Percentiles rank a stretch among this genome's conserved stretches.
Conservation (phyloP, 805 yeast genomes). For the Ogataea methylovora region DNA sequence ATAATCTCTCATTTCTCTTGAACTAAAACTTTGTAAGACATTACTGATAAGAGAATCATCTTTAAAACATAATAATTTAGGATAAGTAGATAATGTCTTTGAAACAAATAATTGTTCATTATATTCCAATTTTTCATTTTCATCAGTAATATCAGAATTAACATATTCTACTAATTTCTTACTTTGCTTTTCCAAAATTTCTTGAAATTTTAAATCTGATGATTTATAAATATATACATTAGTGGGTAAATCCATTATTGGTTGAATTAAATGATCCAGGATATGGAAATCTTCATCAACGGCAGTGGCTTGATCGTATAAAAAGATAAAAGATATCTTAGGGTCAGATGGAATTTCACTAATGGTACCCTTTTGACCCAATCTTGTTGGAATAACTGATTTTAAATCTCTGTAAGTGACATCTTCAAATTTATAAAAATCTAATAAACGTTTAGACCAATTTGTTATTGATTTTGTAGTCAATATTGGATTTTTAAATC, state of each 20-base stretch:
- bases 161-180: conserved; percentile 32
- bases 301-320: conserved; percentile 40
- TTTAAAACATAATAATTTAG: conserved; percentile 55
- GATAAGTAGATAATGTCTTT: conserved; percentile 49
- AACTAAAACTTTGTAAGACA: conserved; percentile 53
- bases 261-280: conserved; percentile 53
- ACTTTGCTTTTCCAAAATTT: conserved; percentile 34
- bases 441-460: conserved; percentile 41
- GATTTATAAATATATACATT: conserved; percentile 48
- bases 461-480: conserved; percentile 25
- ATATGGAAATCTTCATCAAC: conserved; percentile 57
- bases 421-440: conserved; percentile 34
- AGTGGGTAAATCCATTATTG: conserved; percentile 47
- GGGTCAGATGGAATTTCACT: conserved; percentile 27
- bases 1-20: conserved; percentile 53
- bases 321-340: conserved; percentile 45
- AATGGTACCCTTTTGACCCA: conserved; percentile 10
- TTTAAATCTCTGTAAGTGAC: conserved; percentile 15
- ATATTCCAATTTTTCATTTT: conserved; percentile 18
- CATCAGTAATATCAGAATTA: conserved; percentile 24
- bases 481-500: conserved; percentile 22
- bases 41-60: conserved; percentile 46
- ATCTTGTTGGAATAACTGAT: conserved; percentile 3
- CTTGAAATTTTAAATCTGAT: conserved; percentile 33
- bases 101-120: conserved; percentile 41